phyloP scores from a whole-genome alignment of 176 grass and related monocot genomes.

The Oryza rufipogon region DNA sequence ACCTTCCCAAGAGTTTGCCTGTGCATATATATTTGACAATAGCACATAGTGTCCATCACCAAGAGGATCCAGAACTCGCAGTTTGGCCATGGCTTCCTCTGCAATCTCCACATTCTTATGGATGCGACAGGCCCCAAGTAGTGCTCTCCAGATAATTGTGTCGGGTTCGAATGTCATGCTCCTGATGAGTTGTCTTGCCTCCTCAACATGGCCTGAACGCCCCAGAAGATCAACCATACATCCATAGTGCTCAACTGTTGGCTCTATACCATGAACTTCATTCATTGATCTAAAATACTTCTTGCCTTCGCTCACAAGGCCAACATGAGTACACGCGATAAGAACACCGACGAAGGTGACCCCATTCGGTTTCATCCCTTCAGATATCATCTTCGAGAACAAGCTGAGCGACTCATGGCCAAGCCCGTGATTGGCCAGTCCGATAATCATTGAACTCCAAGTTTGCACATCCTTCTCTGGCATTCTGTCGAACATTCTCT shows the following conservation, averaged over 20 bases:
- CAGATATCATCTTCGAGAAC: slow-evolving; percentile 60
- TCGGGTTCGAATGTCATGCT: slow-evolving; percentile 62
- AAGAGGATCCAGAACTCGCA: slow-evolving; percentile 59
- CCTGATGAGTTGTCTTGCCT: slow-evolving; percentile 59
- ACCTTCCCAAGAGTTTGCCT: slow-evolving; percentile 66
- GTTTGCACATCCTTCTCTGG: slow-evolving; percentile 54
- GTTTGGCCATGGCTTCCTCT: slow-evolving; percentile 62
- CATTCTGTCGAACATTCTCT: slow-evolving; percentile 46
- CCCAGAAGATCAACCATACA: slow-evolving; percentile 80
- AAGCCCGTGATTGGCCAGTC: slow-evolving; percentile 70
- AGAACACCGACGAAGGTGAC: slow-evolving; percentile 71
- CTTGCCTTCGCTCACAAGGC: slow-evolving; percentile 69
- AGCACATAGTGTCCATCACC: slow-evolving; percentile 67
- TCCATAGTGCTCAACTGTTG: slow-evolving; percentile 66
- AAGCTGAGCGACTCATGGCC: slow-evolving; percentile 58
- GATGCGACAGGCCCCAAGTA: slow-evolving; percentile 75
- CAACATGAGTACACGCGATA: slow-evolving; percentile 60
- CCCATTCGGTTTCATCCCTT: slow-evolving; percentile 59
- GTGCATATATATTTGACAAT: slow-evolving; percentile 75
- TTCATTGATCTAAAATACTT: slow-evolving; percentile 58
- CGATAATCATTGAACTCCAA: slow-evolving; percentile 71
- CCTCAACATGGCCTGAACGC: slow-evolving; percentile 61
- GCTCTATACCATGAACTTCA: slow-evolving; percentile 46
- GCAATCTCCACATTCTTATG: slow-evolving; percentile 70
- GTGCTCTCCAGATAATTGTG: slow-evolving; percentile 69